Conservation (phyloP, 257 asterid species). For the Scutellaria minor region DNA sequence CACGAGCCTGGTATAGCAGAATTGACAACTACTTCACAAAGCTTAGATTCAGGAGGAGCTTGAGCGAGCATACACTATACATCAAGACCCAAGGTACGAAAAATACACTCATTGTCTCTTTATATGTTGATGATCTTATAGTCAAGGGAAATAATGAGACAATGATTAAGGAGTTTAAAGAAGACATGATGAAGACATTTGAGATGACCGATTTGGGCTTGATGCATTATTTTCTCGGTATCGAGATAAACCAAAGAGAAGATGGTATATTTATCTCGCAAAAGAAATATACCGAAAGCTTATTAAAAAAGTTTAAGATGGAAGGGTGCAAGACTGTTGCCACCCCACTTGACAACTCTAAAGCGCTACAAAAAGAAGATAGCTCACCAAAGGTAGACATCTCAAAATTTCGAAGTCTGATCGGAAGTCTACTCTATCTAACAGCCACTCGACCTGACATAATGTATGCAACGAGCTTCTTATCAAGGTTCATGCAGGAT, state of each 20-base stretch:
- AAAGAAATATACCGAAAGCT: too few relatives aligned
- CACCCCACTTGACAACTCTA: neutral
- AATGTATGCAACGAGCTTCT: neutral
- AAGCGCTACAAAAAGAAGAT: neutral
- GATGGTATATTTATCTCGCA: too few relatives aligned
- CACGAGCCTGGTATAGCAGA: neutral
- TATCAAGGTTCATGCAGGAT: too few relatives aligned
- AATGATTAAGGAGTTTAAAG: too few relatives aligned
- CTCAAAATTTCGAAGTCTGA: neutral
- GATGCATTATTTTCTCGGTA: too few relatives aligned
- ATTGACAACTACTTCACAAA: neutral
- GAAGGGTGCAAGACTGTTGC: neutral
- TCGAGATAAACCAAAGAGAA: too few relatives aligned
- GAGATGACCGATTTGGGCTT: too few relatives aligned
- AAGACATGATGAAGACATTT: too few relatives aligned
- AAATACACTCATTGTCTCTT: neutral
- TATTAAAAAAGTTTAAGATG: too few relatives aligned
- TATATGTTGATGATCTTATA: neutral
- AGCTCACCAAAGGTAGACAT: neutral
- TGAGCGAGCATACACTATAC: neutral
- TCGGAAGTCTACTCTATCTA: neutral
- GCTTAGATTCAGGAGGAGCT: neutral
- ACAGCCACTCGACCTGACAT: too few relatives aligned
- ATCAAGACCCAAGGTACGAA: conserved; percentile 12
- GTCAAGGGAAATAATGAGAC: too few relatives aligned